Evolutionary conservation across 1,284 basidiomycete species (phyloP).

Genomic region (Retiboletus fuscus): DNA sequence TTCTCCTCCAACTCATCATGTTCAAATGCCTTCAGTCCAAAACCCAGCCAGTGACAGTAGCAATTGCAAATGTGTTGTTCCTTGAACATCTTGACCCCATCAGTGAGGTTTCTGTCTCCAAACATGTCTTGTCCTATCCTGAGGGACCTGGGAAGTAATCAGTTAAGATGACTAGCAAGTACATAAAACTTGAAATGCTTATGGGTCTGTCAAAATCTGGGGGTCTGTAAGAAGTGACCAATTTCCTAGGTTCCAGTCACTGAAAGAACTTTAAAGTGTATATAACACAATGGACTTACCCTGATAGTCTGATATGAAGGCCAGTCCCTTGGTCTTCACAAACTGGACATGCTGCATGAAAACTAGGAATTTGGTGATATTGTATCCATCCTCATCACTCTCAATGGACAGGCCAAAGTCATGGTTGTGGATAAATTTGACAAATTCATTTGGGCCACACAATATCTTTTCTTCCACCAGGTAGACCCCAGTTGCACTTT

Average conservation of each 20-base stretch:
- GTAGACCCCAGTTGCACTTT: not conserved
- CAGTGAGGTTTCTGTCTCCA: constrained; percentile 4
- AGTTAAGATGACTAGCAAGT: too few species aligned
- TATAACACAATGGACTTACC: not conserved
- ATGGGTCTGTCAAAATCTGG: too few species aligned
- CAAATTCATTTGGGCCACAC: not conserved
- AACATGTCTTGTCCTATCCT: not conserved
- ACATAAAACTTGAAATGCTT: too few species aligned
- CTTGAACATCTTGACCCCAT: constrained; percentile 1
- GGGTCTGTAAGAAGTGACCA: too few species aligned
- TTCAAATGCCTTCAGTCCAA: not conserved
- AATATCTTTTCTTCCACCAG: not conserved
- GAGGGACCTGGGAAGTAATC: not conserved
- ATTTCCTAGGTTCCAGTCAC: too few species aligned
- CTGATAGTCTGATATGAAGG: constrained; percentile 10
- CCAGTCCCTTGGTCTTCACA: not conserved
- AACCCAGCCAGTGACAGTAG: constrained; percentile 2
- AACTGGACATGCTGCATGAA: not conserved
- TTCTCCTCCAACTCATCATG: not conserved
- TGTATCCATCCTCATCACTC: not conserved
- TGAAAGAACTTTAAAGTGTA: too few species aligned
- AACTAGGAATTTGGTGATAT: not conserved
- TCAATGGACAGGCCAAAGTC: not conserved
- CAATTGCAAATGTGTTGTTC: constrained; percentile 1
- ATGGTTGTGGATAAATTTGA: not conserved